Conservation (phyloP, 2,329 filamentous ascomycete genomes). For the Phoma sp. region DNA sequence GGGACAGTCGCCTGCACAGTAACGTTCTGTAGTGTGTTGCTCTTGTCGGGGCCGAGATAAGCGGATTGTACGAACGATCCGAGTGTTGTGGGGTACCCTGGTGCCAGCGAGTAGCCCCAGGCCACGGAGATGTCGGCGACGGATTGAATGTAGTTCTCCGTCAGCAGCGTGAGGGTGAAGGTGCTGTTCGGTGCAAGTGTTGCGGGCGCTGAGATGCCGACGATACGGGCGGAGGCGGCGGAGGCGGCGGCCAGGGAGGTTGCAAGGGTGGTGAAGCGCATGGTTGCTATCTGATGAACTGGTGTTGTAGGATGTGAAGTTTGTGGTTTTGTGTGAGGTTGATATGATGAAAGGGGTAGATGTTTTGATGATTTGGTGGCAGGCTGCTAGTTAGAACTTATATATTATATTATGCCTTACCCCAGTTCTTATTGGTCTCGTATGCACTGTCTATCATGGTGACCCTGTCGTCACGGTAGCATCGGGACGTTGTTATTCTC, state of each 20-base stretch:
- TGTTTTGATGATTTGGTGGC: too few relatives aligned
- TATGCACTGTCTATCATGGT: slow-evolving; percentile 6
- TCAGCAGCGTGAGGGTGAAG: slow-evolving; percentile 50
- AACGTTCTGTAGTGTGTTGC: slow-evolving; percentile 35
- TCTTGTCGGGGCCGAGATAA: slow-evolving; percentile 47
- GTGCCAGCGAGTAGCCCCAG: slow-evolving; percentile 46
- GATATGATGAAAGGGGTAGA: background rate
- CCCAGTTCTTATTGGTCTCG: background rate
- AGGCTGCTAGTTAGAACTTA: background rate
- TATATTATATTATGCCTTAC: background rate
- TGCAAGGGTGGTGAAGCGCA: slow-evolving; percentile 16
- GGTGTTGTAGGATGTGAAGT: background rate
- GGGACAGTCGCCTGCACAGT: slow-evolving; percentile 28
- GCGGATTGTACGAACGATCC: slow-evolving; percentile 39
- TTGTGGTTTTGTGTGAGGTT: background rate
- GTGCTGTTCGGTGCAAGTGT: slow-evolving; percentile 49
- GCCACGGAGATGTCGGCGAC: slow-evolving; percentile 54
- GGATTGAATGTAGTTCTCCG: slow-evolving; percentile 54
- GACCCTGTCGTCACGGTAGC: slow-evolving; percentile 12
- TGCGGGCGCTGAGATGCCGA: slow-evolving; percentile 52
- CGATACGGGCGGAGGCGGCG: slow-evolving; percentile 42
- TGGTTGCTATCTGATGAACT: slow-evolving; percentile 1
- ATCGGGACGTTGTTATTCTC: slow-evolving; percentile 1
- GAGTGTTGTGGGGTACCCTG: slow-evolving; percentile 35
- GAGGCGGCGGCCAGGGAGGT: slow-evolving; percentile 7